Base-by-base conservation (phyloP, 2,329 filamentous ascomycete genomes). In the Colletotrichum sp. region DNA sequence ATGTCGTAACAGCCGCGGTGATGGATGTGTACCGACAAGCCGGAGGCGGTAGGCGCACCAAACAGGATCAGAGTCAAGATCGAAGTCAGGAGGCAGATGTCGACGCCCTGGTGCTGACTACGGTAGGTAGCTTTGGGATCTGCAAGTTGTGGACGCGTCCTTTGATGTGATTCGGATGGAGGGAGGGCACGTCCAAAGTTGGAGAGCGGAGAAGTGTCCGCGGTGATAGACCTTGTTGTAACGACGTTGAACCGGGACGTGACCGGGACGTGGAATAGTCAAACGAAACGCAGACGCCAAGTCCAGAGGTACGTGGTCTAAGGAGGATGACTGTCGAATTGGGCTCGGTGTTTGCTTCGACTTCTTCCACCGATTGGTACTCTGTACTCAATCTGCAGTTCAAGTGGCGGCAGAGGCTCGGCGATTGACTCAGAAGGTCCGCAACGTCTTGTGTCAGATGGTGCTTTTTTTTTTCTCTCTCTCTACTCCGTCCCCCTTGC, bases 151-250 rank as follows among this genome's bases (percentile, higher is more conserved):
- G 73, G 73, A 49, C 72, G 57, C 16, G 26, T 24, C 65, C 34
- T 28, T 65, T 63, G 74, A 60, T 74, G 44, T 52, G 74, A 52
- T 69, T 59, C 44, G 44, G 34, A 64, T 62, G 30, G 18, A 30
- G 26, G 59, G n/a, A 30, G 26, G 59, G n/a, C 32, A 28, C 21
- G 39, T n/a, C 70, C 21, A 24, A 32, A 64, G 55, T 21, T 21
- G 64, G 57, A 30, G 57, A 57, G 65, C 64, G 70, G 70, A 65
- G 57, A 69, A 28, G 39, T 69, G 59, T 69, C 64, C 70, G 74
- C 34, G 34, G 24, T 18, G 44, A 69, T 64, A 34, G 57, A 26
- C 70, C 64, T 49, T 64, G 70, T 21, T 49, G 44, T 36, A 59
- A 59, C 71, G 26, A 65, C 55, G 57, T 52, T 28, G 74, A 74